Evolutionary conservation across 352 stramenopile species (phyloP).

Genomic region (Globisporangium okanoganense): DNA sequence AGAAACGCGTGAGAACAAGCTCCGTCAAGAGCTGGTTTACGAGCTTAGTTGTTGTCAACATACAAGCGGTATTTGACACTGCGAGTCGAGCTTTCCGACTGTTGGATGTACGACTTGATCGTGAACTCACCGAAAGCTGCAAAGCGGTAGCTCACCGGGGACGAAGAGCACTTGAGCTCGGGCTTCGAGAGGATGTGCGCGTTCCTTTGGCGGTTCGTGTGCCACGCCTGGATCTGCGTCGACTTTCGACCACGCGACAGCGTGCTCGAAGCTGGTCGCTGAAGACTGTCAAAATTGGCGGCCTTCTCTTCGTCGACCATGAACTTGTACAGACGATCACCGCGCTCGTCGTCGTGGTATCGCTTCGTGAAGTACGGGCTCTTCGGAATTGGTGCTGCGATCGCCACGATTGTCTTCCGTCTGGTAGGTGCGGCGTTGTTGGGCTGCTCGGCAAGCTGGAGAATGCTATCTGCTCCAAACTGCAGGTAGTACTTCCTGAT

Average conservation of each 20-base stretch:
- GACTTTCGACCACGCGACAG: neutral
- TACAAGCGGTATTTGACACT: slow-evolving; percentile 5
- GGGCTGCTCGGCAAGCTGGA: neutral
- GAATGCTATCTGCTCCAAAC: slow-evolving; percentile 13
- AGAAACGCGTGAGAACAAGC: no score
- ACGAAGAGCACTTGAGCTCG: slow-evolving; percentile 4
- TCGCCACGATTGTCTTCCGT: neutral
- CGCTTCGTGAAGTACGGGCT: slow-evolving; percentile 5
- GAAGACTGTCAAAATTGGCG: neutral
- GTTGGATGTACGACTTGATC: slow-evolving; percentile 3
- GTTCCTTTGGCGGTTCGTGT: neutral
- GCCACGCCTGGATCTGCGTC: neutral
- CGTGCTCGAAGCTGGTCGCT: neutral
- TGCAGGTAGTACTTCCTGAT: slow-evolving; percentile 27
- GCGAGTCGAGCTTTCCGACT: neutral
- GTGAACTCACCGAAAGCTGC: neutral
- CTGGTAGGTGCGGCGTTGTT: neutral
- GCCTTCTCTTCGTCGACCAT: neutral
- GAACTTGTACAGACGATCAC: slow-evolving; percentile 10
- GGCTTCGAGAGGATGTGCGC: slow-evolving; percentile 4
- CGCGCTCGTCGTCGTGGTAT: slow-evolving; percentile 11
- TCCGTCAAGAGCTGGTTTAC: neutral
- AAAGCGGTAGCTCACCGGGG: neutral
- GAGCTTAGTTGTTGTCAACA: slow-evolving; percentile 6
- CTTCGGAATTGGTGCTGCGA: neutral